Percentiles rank a stretch among this genome's conserved stretches.
Evolutionary conservation across 768 basidiomycete genomes (phyloP).

Genomic region (Leccinum subgranulosum): DNA sequence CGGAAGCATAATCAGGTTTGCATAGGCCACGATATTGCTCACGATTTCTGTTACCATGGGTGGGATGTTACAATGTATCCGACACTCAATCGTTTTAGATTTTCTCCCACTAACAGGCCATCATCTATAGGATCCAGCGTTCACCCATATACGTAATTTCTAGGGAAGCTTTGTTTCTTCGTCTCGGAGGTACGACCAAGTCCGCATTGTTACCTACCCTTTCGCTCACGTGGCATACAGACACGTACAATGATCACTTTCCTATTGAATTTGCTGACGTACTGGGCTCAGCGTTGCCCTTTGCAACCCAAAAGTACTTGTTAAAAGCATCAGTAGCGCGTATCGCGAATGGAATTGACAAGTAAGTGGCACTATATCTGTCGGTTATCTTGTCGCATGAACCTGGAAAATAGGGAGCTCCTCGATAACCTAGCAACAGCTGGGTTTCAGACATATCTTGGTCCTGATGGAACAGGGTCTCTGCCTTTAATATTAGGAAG

Average conservation of each 20-base stretch:
- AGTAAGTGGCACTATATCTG: slow-evolving; percentile 6
- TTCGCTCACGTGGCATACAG: slow-evolving; percentile 7
- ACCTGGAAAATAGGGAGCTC: slow-evolving; percentile 29
- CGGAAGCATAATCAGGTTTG: background rate
- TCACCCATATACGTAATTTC: slow-evolving; percentile 30
- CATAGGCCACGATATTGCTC: slow-evolving; percentile 38
- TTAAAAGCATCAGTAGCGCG: background rate
- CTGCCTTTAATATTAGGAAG: slow-evolving; percentile 28
- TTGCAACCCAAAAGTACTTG: slow-evolving; percentile 15
- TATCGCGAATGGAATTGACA: slow-evolving; percentile 21
- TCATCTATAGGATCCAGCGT: slow-evolving; percentile 23
- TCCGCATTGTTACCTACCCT: background rate
- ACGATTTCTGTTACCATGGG: slow-evolving; percentile 29
- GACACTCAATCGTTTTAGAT: slow-evolving; percentile 9
- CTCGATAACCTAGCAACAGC: slow-evolving; percentile 34
- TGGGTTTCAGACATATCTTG: slow-evolving; percentile 38
- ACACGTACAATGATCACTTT: slow-evolving; percentile 23
- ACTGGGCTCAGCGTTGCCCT: slow-evolving; percentile 22
- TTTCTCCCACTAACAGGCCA: slow-evolving; percentile 24
- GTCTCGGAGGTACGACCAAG: slow-evolving; percentile 12
- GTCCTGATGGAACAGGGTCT: slow-evolving; percentile 36
- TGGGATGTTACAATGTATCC: slow-evolving; percentile 29
- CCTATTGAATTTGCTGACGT: slow-evolving; percentile 26
- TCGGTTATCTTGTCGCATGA: background rate
- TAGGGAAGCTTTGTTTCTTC: background rate